Evolutionary conservation across 2,329 filamentous ascomycete genomes (phyloP).

Genomic region (Xylaria sp.): DNA sequence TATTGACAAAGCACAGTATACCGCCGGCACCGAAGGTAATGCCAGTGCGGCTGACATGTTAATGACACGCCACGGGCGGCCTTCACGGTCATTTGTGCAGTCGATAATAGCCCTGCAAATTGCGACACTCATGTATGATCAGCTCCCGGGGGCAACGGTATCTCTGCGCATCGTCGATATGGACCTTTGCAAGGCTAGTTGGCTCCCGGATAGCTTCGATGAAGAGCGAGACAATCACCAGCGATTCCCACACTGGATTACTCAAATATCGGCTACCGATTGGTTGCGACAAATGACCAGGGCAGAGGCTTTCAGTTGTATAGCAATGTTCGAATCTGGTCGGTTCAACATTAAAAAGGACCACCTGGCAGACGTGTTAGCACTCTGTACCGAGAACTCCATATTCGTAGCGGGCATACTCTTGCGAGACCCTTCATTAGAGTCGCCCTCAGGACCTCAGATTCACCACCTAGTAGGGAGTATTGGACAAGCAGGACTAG

Average conservation of each 20-base stretch:
- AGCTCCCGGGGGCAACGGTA: slow-evolving; percentile 6
- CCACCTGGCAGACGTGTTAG: slow-evolving; percentile 2
- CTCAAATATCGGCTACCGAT: too few species aligned
- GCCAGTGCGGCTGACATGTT: background rate
- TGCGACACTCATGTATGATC: background rate
- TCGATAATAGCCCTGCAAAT: slow-evolving; percentile 1
- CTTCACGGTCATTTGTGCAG: background rate
- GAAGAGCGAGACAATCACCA: background rate
- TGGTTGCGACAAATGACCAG: slow-evolving; percentile 4
- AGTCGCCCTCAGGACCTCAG: background rate
- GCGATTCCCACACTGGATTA: background rate
- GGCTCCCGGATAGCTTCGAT: background rate
- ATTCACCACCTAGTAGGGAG: slow-evolving; percentile 17
- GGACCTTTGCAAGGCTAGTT: background rate
- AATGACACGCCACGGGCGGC: background rate
- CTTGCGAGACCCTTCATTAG: background rate
- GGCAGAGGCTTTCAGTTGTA: slow-evolving; percentile 9
- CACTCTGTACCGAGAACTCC: slow-evolving; percentile 7
- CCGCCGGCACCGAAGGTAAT: too few species aligned
- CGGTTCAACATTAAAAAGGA: slow-evolving; percentile 4
- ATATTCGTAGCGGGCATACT: slow-evolving; percentile 17
- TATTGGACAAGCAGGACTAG: slow-evolving; percentile 13
- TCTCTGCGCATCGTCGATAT: background rate
- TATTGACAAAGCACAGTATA: background rate
- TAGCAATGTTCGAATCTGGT: slow-evolving; percentile 23